Conservation (phyloP, 805 yeast species). For the Zygotorulaspora chibaensis region DNA sequence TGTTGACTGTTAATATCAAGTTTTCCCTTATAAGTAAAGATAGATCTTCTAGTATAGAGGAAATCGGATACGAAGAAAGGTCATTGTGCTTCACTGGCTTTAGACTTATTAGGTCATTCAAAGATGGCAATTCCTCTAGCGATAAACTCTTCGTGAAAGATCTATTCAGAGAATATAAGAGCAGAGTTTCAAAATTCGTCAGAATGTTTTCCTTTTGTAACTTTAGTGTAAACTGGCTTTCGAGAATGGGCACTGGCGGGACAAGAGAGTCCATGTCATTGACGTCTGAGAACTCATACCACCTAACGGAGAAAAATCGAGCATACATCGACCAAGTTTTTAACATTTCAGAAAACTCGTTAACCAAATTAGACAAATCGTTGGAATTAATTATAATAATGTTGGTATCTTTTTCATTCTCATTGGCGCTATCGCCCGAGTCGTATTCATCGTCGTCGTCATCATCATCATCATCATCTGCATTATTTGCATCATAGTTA, state of each 20-base stretch:
- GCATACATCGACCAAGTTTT: conserved; percentile 83
- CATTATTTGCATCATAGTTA: conserved; percentile 18
- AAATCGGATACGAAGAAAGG: conserved; percentile 48
- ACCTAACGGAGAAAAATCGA: conserved; percentile 64
- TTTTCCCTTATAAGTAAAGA: conserved; percentile 67
- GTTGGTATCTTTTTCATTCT: conserved; percentile 40
- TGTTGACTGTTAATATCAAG: conserved; percentile 59
- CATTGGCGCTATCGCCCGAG: conserved; percentile 30
- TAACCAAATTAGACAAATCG: conserved; percentile 37
- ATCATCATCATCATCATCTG: conserved; percentile 30
- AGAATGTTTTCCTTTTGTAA: conserved; percentile 39
- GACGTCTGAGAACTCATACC: conserved; percentile 44
- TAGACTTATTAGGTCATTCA: conserved; percentile 34
- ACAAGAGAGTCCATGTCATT: conserved; percentile 6
- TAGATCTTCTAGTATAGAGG: conserved; percentile 84
- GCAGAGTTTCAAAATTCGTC: conserved; percentile 61
- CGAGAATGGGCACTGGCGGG: conserved; percentile 26
- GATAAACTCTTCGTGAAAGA: conserved; percentile 78
- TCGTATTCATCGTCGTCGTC: conserved; percentile 32
- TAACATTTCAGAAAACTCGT: conserved; percentile 70
- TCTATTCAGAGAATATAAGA: conserved; percentile 64
- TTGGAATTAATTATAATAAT: conserved; percentile 61
- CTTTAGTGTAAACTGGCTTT: conserved; percentile 29
- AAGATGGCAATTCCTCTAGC: conserved; percentile 72
- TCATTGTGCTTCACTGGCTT: conserved; percentile 23